Conservation (phyloP, 2,329 filamentous ascomycete species). For the Dactylellina cionopaga region DNA sequence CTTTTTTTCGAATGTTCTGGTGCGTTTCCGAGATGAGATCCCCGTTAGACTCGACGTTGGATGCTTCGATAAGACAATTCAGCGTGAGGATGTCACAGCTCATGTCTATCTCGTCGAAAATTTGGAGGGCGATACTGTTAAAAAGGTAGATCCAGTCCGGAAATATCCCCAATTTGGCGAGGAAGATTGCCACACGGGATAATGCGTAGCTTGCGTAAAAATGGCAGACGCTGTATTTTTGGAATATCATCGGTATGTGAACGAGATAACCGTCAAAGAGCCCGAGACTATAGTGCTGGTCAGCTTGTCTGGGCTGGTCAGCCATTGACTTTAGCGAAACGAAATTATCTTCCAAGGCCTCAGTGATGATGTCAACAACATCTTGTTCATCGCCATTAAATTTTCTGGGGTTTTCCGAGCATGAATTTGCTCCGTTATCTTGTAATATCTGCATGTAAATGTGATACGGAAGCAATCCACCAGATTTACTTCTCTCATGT, state of each 20-base stretch:
- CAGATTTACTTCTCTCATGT: too few species aligned
- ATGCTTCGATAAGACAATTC: neutral
- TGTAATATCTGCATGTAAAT: neutral
- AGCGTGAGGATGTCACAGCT: neutral
- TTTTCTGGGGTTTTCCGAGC: too few species aligned
- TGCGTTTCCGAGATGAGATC: neutral
- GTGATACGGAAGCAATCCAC: neutral
- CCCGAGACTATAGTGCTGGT: neutral
- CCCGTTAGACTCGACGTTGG: neutral
- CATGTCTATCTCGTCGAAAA: conserved; percentile 8
- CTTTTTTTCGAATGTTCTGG: neutral
- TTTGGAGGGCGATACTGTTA: neutral
- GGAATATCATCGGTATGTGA: neutral
- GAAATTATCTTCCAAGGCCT: neutral
- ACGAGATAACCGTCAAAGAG: neutral
- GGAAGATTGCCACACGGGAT: too few species aligned
- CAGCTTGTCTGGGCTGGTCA: too few species aligned
- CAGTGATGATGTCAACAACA: neutral
- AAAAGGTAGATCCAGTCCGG: neutral
- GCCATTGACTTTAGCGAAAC: neutral
- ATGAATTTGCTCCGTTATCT: too few species aligned
- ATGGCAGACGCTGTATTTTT: neutral
- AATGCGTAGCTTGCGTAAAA: neutral
- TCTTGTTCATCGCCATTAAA: too few species aligned
- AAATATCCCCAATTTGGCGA: too few species aligned